These are phyloP conservation scores for Neonectria coccinea DNA, from an alignment of 2,329 filamentous ascomycete species.

Conservation along the genomic window DNA sequence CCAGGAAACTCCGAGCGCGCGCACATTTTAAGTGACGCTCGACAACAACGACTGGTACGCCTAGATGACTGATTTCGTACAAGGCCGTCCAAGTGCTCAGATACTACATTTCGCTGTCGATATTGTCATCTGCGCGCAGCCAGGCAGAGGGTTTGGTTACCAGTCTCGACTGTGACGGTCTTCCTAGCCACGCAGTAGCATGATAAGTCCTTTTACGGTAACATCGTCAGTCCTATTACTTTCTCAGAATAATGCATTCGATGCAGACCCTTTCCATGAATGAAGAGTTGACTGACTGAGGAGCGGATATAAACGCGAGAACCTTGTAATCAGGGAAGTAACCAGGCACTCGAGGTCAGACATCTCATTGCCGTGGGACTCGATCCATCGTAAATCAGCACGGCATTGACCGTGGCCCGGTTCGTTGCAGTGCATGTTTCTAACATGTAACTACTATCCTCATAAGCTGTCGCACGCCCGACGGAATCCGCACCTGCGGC, in stretches of 20 bases:
- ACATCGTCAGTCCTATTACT: not conserved
- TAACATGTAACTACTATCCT: no score
- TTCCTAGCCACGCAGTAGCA: constrained; percentile 55
- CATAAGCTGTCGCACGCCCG: no score
- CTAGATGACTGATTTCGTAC: constrained; percentile 30
- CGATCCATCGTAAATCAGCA: no score
- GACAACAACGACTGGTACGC: not conserved
- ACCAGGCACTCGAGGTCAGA: no score
- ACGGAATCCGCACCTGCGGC: no score
- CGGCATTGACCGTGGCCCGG: no score
- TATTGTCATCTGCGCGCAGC: not conserved
- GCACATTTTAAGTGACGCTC: constrained; percentile 12
- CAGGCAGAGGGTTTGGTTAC: not conserved
- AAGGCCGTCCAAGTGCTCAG: constrained; percentile 30
- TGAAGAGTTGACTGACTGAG: not conserved
- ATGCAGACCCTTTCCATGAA: constrained; percentile 16
- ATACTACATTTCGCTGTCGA: constrained; percentile 23
- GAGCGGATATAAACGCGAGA: not conserved
- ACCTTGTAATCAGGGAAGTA: not conserved
- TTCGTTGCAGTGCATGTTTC: no score
- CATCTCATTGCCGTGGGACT: no score
- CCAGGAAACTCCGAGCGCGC: constrained; percentile 17
- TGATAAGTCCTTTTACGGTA: constrained; percentile 44
- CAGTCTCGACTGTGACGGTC: constrained; percentile 53
- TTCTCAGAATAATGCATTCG: fast-evolving